phyloP scores from a whole-genome alignment of 169 alveolate genomes.

The Perkinsus chesapeaki region DNA sequence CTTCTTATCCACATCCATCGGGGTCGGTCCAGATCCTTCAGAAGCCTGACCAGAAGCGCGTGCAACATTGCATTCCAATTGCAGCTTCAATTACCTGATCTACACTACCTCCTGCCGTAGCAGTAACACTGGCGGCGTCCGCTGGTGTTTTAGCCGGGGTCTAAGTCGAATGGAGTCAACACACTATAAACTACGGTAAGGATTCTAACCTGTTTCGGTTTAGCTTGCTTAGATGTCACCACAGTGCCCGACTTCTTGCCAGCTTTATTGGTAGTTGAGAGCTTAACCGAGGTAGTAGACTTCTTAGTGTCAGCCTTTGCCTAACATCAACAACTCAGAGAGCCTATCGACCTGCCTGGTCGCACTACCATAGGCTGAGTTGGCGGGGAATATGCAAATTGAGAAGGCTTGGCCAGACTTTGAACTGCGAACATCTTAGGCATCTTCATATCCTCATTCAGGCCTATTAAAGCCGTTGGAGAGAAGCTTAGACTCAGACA shows the following conservation, averaged over 20 bases:
- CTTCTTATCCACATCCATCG: not conserved
- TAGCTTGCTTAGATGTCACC: not conserved
- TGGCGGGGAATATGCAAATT: not conserved
- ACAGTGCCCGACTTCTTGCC: not conserved
- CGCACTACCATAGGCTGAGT: not conserved
- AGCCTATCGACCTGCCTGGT: not conserved
- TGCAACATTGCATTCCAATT: no score
- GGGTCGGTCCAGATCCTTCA: not conserved
- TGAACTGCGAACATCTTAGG: not conserved
- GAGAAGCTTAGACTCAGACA: conserved; percentile 73
- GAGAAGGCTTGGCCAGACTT: not conserved
- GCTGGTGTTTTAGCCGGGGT: not conserved
- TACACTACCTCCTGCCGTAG: not conserved
- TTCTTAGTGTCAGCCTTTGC: not conserved
- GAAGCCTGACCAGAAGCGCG: not conserved
- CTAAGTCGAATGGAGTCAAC: no score
- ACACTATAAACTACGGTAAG: no score
- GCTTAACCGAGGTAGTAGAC: not conserved
- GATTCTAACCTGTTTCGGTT: not conserved
- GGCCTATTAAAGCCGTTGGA: conserved; percentile 86
- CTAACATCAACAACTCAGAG: not conserved
- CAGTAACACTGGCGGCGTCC: not conserved
- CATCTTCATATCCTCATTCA: conserved; percentile 32
- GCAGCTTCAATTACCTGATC: not conserved
- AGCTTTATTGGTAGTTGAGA: not conserved